Percentiles rank a stretch among this genome's conserved stretches.
phyloP scores from a whole-genome alignment of 768 basidiomycete genomes.

The Lactarius sp. region DNA sequence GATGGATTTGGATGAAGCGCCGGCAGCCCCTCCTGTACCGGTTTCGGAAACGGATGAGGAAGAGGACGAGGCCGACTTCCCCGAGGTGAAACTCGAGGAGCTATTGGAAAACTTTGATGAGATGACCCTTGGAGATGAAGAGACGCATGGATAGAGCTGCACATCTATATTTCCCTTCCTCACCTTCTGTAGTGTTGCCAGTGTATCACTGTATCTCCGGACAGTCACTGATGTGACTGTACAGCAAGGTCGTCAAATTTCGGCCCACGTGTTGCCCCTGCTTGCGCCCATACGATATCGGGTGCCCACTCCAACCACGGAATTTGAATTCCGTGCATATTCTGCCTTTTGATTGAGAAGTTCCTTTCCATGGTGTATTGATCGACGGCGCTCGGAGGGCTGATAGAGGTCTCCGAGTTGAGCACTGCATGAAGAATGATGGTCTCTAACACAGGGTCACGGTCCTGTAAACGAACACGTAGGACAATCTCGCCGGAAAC shows the following conservation, averaged over 20 bases:
- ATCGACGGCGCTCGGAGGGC: not conserved
- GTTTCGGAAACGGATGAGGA: conserved; percentile 35
- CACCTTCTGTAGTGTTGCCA: not conserved
- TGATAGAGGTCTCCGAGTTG: not conserved
- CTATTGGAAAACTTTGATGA: conserved; percentile 89
- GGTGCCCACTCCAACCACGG: not conserved
- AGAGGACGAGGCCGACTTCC: conserved; percentile 73
- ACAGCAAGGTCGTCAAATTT: not conserved
- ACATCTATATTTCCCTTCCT: not conserved
- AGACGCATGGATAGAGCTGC: conserved; percentile 22
- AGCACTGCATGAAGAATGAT: not conserved
- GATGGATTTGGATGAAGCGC: conserved; percentile 64
- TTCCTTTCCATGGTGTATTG: not conserved
- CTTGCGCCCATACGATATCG: not conserved
- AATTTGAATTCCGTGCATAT: not conserved
- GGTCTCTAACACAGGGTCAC: too few relatives aligned
- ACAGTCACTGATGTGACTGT: not conserved
- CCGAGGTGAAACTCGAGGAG: conserved; percentile 79
- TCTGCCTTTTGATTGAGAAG: not conserved
- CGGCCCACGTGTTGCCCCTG: not conserved
- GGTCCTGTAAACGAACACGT: too few relatives aligned
- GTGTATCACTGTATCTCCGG: not conserved
- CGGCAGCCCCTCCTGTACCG: conserved; percentile 31
- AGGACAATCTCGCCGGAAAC: too few relatives aligned
- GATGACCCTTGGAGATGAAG: conserved; percentile 61